Evolutionary conservation across 2,329 filamentous ascomycete genomes (phyloP), one percentile per base, ranked within the genome.

Genomic region (Epichloe typhina): DNA sequence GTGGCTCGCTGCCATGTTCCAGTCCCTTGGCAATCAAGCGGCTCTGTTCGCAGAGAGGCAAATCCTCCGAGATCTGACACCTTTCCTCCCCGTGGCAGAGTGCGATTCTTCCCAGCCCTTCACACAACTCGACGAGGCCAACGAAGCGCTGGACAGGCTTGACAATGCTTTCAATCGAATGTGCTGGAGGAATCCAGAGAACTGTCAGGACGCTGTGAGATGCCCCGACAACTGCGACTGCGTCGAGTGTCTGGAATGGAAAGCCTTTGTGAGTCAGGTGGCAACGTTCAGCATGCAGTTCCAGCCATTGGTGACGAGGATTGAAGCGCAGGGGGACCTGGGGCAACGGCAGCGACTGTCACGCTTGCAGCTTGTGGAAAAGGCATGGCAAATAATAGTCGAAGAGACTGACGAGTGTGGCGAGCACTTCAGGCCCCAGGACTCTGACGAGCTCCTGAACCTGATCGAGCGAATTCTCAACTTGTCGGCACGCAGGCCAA

Each of bases 1-100:
- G 35, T 50, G 48, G 48, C 48, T 50, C 38, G 48, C 41, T 19
- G 40, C 41, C 35, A 50, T 50, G 40, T 50, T 50, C n/a, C 48
- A 50, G 21, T 45, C 40, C 4, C 48, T 50, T 8, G 48, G 48
- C n/a, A 50, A 43, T 17, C 48, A 50, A 33, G 48, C 48, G 15
- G 41, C 48, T 13, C 35, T 50, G 4, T 45, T 50, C n/a, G 48
- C 48, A 21, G 41, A 45, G 35, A 43, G 35, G 8, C 48, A 39
- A 31, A 31, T 50, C 6, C 48, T 50, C 8, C 48, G 17, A 19
- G 48, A 50, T 21, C 35, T 50, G 21, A 38, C 41, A 2, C 19
- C 15, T 31, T 50, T 38, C 12, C 48, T 50, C 19, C 48, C 48
- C 5, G 9, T 15, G 4, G 19, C n/a, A 19, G 41, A 50, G 9